Evolutionary conservation across 768 basidiomycete species (phyloP), one percentile per base, ranked within the genome.

Genomic region (Leccinellum luteum): DNA sequence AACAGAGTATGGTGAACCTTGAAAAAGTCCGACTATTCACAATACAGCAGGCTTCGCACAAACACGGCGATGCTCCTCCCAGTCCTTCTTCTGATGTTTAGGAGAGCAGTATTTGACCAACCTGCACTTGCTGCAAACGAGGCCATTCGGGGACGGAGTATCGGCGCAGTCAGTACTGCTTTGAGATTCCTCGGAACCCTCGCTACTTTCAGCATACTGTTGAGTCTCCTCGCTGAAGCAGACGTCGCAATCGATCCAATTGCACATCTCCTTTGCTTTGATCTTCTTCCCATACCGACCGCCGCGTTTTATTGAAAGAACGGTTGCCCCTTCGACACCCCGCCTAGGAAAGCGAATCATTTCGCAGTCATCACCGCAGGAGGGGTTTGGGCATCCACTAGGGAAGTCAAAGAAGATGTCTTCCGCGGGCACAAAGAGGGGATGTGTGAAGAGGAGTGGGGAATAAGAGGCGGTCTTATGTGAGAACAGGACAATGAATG

Each of bases 391-490:
- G 64, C 89, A 90, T 15, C 89, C 89, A 10, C 84, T 88, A 6
- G 89, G 89, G 65, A 89, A 88, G 69, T 90, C 87, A 69, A 82
- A 84, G 72, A 87, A 90, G 32, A 90, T 81, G 45, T 87, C 85
- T 63, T 83, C 79, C 19, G 86, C 79, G 25, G 89, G 89, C 52
- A 90, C 87, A 66, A 83, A 89, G 30, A 81, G 76, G 21, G 79
- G 78, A 66, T 88, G 81, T 1, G 88, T 89, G 78, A 90, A 90
- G 69, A 90, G 81, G 60, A 90, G 89, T 72, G 89, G 88, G 32
- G 89, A 90, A 63, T 89, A 90, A 15, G 89, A 90, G 10, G 86
- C 87, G 28, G 86, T 86, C 68, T 90, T 87, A 66, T 87, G 87
- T 27, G 88, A 90, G 72, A 90, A 90, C 60, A 90, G 79, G 48